A percentile compares a stretch with the other conserved stretches of the same genome.
Evolutionary conservation across 2,329 filamentous ascomycete genomes (phyloP).

Genomic region (Apiospora saccharicola): DNA sequence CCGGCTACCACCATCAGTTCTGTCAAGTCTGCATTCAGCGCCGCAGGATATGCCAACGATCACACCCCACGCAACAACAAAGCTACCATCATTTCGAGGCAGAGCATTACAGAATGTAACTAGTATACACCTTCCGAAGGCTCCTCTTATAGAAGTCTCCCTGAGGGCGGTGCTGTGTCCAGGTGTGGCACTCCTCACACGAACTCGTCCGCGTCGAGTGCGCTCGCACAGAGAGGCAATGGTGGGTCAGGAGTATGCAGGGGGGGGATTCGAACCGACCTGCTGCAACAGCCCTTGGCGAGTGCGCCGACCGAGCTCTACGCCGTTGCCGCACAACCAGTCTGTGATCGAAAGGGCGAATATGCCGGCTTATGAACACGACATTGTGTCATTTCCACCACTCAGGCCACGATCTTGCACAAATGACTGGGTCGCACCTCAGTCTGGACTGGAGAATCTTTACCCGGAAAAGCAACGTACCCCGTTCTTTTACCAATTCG

Average conservation of each 20-base stretch:
- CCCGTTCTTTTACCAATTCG: conserved; percentile 32
- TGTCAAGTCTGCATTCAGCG: conserved; percentile 36
- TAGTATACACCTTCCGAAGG: conserved; percentile 35
- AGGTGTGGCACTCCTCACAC: conserved; percentile 18
- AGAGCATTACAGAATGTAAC: conserved; percentile 43
- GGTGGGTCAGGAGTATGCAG: neutral
- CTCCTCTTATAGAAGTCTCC: conserved; percentile 13
- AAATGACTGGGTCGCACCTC: conserved; percentile 40
- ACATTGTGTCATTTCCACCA: conserved; percentile 37
- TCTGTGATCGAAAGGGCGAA: neutral
- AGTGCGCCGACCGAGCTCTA: conserved; percentile 17
- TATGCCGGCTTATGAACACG: neutral
- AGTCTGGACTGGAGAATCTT: conserved; percentile 31
- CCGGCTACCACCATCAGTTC: conserved; percentile 42
- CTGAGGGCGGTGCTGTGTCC: neutral
- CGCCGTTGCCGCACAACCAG: neutral
- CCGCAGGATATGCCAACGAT: conserved; percentile 4
- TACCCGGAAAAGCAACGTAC: neutral
- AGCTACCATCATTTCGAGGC: conserved; percentile 41
- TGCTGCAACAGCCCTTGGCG: neutral
- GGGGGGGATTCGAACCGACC: neutral
- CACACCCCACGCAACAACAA: conserved; percentile 26
- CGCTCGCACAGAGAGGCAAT: neutral
- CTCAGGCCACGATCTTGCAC: conserved; percentile 37
- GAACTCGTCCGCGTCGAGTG: neutral